Evolutionary conservation across 75 land plant species (phyloP), one percentile per base, ranked within the genome.

Genomic region (Cunninghamia lanceolata): DNA sequence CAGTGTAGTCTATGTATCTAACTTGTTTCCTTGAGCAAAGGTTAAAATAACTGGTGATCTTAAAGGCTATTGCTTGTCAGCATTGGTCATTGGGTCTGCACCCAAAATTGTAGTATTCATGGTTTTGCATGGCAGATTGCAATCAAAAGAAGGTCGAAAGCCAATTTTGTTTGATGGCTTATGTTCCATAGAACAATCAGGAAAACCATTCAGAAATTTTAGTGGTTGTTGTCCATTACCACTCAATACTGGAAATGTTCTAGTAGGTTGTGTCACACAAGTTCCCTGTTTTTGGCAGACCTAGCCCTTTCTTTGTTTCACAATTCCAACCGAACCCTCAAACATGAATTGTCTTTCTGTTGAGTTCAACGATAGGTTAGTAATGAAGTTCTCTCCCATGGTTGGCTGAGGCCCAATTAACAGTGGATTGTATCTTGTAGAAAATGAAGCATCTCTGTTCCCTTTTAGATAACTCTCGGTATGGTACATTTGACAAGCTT

Each of bases 1-100:
- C 25, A 78, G 46, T 42, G 81, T 42, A 19, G 45, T 78, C 81
- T 78, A 11, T 35, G 43, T 21, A 2, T 78, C 46, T 42, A 78
- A 78, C 81, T 78, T 78, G 81, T 78, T 78, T 40, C 81, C 81
- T 78, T 39, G 81, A 39, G 81, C n/a, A 78, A 42, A 78, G 43
- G 46, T 78, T 34, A 40, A 40, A 78, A 78, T 78, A 38, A 78
- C 28, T 40, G 81, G 81, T 36, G 28, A 78, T 78, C 46, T 78
- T 78, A 78, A 40, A 39, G 81, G 81, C 81, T 35, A 40, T 35
- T 38, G 39, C 39, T 14, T 9, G 32, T 21, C 46, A 6, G 81
- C 81, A 40, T 78, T 25, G 3, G 82, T 45, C 21, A n/a, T 40
- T 78, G 25, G 82, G 25, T 78, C 30, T 78, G 82, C 30, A 39